phyloP scores from a whole-genome alignment of 192 early-diverging fungal species.

The Podila epigama region DNA sequence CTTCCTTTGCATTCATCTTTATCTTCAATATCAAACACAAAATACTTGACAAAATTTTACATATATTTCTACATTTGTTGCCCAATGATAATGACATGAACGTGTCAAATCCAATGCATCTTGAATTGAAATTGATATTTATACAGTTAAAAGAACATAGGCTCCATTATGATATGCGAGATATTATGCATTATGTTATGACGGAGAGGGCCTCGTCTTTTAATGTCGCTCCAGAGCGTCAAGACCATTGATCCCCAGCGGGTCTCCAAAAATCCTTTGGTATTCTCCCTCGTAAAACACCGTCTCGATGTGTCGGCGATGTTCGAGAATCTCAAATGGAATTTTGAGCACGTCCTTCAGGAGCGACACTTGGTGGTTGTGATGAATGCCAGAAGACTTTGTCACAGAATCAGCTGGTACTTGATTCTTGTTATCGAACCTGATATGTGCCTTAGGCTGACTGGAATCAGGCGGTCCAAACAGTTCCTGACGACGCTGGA shows the following conservation, averaged over 20 bases:
- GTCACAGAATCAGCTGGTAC: slow-evolving; percentile 22
- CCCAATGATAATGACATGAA: too few relatives aligned
- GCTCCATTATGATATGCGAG: too few relatives aligned
- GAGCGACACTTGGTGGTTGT: slow-evolving; percentile 13
- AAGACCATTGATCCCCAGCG: slow-evolving; percentile 8
- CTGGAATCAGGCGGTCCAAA: neutral
- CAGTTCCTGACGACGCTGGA: slow-evolving; percentile 6
- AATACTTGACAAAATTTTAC: too few relatives aligned
- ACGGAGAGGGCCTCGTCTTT: neutral
- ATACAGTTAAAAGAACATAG: too few relatives aligned
- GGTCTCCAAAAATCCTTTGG: slow-evolving; percentile 10
- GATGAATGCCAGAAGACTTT: slow-evolving; percentile 34
- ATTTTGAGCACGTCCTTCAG: slow-evolving; percentile 20
- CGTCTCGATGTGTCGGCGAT: slow-evolving; percentile 14
- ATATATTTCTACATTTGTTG: too few relatives aligned
- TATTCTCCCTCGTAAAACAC: slow-evolving; percentile 8
- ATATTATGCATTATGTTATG: too few relatives aligned
- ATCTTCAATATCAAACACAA: too few relatives aligned
- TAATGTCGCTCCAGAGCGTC: neutral
- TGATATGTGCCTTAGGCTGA: slow-evolving; percentile 3
- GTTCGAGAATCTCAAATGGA: slow-evolving; percentile 2
- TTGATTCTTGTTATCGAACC: slow-evolving; percentile 32
- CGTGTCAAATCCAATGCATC: too few relatives aligned
- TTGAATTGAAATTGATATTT: too few relatives aligned
- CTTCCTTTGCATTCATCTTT: too few relatives aligned